Evolutionary conservation across 1,284 basidiomycete species (phyloP), one percentile per base, ranked within the genome.

Genomic region (Irpex lacteus): DNA sequence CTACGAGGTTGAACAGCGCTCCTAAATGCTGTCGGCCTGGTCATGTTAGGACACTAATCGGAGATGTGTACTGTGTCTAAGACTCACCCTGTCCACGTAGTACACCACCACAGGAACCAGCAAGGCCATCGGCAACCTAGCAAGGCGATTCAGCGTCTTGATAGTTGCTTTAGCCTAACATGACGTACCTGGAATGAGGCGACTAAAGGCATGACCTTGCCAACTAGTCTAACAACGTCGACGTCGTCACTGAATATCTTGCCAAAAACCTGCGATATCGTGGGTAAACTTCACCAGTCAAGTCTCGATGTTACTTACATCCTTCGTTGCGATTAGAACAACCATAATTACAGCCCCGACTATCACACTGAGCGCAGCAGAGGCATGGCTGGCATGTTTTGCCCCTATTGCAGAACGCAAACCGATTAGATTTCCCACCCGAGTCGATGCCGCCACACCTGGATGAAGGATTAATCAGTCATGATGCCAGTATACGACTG

Each of bases 351-450:
- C 61, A 8, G 74, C 67, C 2, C 90, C 89, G 1, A 86, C 77
- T 11, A 88, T 66, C 8, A 90, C 84, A 65, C 88, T 89, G 15
- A 90, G 71, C 1, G 88, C 68, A 1, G 89, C 88, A 0, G 88
- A 82, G 1, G 85, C 82, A 68, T 90, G 86, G 3, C 87, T 85
- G 1, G 87, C 83, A 38, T 80, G 76, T 65, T 84, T 85, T 1
- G 90, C 89, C 34, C 81, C 82, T 0, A 68, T 58, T 2, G 86
- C 79, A 3, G 80, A 81, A 53, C 81, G 81, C 7, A 83, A 79
- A 6, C 91, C 91, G 54, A 93, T 86, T 55, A 90, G 77, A 70
- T 92, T 91, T 32, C 91, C 91, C 6, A 93, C 83, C 7, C 87
- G 82, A 4, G 87, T 84, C 5, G 90, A 91, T 2, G 90, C 86